Evolutionary conservation across 371 early-diverging fungal genomes (phyloP).

Genomic region (Smittium mucronatum): DNA sequence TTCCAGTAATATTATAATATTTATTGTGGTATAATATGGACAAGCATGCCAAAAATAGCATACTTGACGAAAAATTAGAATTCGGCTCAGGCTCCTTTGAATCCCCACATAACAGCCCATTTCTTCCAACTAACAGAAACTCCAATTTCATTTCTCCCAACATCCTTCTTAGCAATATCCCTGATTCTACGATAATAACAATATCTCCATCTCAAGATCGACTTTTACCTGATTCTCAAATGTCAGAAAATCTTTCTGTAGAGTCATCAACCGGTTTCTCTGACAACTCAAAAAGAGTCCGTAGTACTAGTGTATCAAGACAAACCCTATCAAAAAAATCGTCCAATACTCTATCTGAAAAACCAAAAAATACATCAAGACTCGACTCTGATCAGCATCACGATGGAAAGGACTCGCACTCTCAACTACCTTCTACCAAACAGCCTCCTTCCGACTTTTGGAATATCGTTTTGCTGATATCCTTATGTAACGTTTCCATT

Average conservation of each 20-base stretch:
- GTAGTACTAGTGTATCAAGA: background rate
- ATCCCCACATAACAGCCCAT: background rate
- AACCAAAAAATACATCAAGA: background rate
- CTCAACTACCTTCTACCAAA: background rate
- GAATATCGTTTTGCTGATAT: background rate
- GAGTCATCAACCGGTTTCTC: background rate
- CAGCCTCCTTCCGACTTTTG: background rate
- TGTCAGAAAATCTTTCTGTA: background rate
- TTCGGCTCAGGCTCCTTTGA: background rate
- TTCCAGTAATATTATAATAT: no score
- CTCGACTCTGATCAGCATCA: background rate
- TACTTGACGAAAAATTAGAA: background rate
- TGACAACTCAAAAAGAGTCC: background rate
- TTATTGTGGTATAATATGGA: no score
- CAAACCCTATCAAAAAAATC: background rate
- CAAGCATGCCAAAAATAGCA: background rate
- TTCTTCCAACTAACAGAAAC: background rate
- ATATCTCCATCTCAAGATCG: background rate
- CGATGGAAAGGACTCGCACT: background rate
- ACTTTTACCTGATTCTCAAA: background rate
- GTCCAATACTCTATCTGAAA: background rate
- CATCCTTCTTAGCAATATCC: background rate
- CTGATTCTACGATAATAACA: background rate
- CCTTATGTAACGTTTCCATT: background rate
- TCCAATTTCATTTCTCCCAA: background rate